Evolutionary conservation across 1,139 yeast genomes (phyloP).

Genomic region (Arxiozyma telluris): DNA sequence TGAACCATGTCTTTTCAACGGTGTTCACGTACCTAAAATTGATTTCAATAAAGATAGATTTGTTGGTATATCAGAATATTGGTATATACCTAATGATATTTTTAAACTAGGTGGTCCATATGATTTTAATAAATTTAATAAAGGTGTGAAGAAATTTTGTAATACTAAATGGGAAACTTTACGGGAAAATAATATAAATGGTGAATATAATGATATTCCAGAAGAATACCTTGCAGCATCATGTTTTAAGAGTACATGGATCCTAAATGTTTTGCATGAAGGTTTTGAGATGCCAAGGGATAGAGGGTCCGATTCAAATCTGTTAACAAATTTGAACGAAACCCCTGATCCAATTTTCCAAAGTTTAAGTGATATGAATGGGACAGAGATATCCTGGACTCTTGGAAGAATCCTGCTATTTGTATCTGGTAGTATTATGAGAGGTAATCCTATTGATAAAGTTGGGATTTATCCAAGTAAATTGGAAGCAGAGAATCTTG

Average conservation of each 20-base stretch:
- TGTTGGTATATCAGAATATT: conserved; percentile 73
- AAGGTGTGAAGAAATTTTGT: conserved; percentile 54
- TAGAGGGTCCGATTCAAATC: conserved; percentile 19
- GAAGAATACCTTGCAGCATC: conserved; percentile 48
- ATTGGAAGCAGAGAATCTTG: conserved; percentile 30
- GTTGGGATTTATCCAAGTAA: conserved; percentile 48
- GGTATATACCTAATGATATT: conserved; percentile 80
- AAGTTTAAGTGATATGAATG: conserved; percentile 51
- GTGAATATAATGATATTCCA: conserved; percentile 36
- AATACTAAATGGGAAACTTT: conserved; percentile 54
- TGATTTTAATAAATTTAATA: conserved; percentile 51
- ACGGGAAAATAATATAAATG: conserved; percentile 40
- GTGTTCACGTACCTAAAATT: conserved; percentile 68
- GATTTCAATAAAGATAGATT: conserved; percentile 64
- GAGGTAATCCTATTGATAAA: conserved; percentile 22
- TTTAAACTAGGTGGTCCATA: conserved; percentile 73
- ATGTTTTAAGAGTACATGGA: conserved; percentile 81
- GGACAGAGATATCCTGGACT: conserved; percentile 60
- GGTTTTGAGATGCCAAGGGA: conserved; percentile 64
- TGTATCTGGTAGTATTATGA: conserved; percentile 46
- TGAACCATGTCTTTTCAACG: conserved; percentile 70
- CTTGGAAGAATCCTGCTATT: conserved; percentile 51
- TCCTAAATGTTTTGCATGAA: conserved; percentile 63
- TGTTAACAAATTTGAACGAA: background rate
- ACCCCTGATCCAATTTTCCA: conserved; percentile 48